Base-by-base conservation (phyloP, 768 basidiomycete species). In the Daedaleopsis nitida region DNA sequence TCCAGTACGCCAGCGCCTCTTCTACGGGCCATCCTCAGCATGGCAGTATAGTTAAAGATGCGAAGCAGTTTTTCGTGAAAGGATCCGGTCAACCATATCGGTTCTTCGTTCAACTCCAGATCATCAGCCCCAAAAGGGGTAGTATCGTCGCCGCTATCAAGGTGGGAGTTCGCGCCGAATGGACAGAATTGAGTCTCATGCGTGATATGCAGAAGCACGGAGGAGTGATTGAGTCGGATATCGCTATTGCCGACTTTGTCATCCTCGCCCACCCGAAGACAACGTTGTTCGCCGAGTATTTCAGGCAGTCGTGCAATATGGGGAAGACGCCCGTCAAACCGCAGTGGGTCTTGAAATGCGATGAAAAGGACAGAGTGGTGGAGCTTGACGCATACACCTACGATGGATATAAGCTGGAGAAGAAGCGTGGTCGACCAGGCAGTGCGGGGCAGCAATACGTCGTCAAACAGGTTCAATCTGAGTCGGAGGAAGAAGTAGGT, bases 21-120 rank as follows among this genome's bases (percentile, higher is more conserved):
- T 53, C 59, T 23, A 16, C 37, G 7, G 39, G 21, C 6, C 39
- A 49, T 10, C 37, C 53, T 50, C 24, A 39, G 13, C 60, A 34
- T 14, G 55, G 23, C 39, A 1, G 35, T 32, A 45, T 49, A 32
- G 53, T 50, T 12, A 13, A 42, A 8, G 52, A 48, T 23, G 69
- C 69, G 24, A 19, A 32, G 9, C 73, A 75, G 47, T 68, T 88
- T 23, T 88, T 89, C 58, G 71, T 68, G 23, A 72, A 73, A 0
- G 69, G 71, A 23, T 67, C 74, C 37, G 87, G 83, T 3, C 66
- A 73, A 53, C 74, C 80, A 0, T 66, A 86, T 49, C 70, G 74
- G 13, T 89, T 91, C 65, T 89, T 83, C 65, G 85, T 91, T 38
- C 87, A 89, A 68, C 76, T 90, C n/a, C 87, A 87, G 65, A 75